Conservation (phyloP, 1,284 basidiomycete genomes). For the Ganoderma sinense region DNA sequence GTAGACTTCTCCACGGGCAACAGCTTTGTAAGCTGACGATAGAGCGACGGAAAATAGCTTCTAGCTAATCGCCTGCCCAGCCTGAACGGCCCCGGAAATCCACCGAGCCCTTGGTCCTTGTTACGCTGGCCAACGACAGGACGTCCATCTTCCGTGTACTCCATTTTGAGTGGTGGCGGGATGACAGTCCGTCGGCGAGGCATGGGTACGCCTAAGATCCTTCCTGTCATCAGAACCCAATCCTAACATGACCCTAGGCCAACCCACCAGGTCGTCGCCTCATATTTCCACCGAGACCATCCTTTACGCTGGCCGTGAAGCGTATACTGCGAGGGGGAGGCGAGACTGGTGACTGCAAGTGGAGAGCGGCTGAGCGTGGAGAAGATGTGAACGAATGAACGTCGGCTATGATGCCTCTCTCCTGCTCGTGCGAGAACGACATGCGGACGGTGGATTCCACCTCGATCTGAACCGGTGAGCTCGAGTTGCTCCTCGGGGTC, state of each 20-base stretch:
- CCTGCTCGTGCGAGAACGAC: conserved; percentile 23
- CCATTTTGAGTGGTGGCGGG: conserved; percentile 27
- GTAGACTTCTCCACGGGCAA: conserved; percentile 43
- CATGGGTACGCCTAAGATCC: conserved; percentile 21
- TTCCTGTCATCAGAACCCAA: neutral
- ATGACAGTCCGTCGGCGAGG: conserved; percentile 29
- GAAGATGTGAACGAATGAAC: conserved; percentile 47
- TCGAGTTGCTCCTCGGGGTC: conserved; percentile 10
- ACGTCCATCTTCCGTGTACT: conserved; percentile 10
- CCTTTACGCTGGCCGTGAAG: conserved; percentile 10
- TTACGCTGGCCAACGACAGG: conserved; percentile 31
- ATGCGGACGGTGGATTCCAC: conserved; percentile 27
- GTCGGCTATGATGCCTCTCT: conserved; percentile 38
- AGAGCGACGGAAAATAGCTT: conserved; percentile 44
- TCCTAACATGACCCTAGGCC: neutral
- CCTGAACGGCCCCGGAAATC: conserved; percentile 53
- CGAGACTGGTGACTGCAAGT: conserved; percentile 34
- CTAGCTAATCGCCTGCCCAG: conserved; percentile 42
- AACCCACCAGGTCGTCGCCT: conserved; percentile 30
- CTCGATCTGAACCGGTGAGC: conserved; percentile 11
- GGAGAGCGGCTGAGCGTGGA: conserved; percentile 43
- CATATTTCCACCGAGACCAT: conserved; percentile 11
- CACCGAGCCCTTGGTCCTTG: conserved; percentile 47
- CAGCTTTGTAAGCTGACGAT: conserved; percentile 47
- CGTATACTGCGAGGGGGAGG: conserved; percentile 15